These are phyloP conservation scores for Oxyria digyna DNA, from an alignment of 148 eudicot genomes.

Conservation along the genomic window DNA sequence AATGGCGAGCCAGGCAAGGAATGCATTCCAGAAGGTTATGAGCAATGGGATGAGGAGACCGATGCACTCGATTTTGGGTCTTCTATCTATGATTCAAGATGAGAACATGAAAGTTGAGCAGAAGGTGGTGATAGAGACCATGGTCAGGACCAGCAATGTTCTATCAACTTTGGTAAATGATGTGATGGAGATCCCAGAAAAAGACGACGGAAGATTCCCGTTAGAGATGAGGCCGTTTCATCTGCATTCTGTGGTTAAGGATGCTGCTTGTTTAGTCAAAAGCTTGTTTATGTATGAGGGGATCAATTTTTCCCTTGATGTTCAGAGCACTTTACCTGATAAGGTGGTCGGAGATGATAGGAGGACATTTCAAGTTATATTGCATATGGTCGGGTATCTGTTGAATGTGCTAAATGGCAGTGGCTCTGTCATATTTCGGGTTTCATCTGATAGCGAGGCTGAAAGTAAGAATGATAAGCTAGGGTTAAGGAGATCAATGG, in stretches of 20 bases:
- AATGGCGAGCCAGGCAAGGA: constrained; percentile 77
- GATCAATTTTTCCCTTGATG: constrained; percentile 36
- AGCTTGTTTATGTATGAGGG: constrained; percentile 55
- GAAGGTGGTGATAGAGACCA: constrained; percentile 43
- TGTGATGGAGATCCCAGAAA: constrained; percentile 55
- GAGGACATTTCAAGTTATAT: constrained; percentile 71
- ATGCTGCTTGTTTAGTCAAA: constrained; percentile 68
- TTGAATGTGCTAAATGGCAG: constrained; percentile 34
- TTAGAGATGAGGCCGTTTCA: constrained; percentile 49
- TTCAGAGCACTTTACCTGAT: constrained; percentile 56
- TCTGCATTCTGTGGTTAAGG: constrained; percentile 58
- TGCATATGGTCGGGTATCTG: constrained; percentile 79
- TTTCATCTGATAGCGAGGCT: constrained; percentile 36
- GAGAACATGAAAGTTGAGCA: constrained; percentile 44
- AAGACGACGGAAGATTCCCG: constrained; percentile 50
- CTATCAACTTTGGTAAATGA: constrained; percentile 66
- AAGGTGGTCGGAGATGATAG: constrained; percentile 69
- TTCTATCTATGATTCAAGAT: constrained; percentile 62
- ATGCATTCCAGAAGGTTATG: constrained; percentile 80
- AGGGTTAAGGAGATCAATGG: constrained; percentile 42
- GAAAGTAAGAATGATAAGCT: constrained; percentile 48
- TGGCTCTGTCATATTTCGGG: constrained; percentile 43
- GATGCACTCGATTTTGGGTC: constrained; percentile 74
- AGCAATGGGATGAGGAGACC: constrained; percentile 79
- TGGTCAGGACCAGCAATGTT: constrained; percentile 67